Conservation (phyloP, 2,329 filamentous ascomycete genomes). For the Cytospora piceae region DNA sequence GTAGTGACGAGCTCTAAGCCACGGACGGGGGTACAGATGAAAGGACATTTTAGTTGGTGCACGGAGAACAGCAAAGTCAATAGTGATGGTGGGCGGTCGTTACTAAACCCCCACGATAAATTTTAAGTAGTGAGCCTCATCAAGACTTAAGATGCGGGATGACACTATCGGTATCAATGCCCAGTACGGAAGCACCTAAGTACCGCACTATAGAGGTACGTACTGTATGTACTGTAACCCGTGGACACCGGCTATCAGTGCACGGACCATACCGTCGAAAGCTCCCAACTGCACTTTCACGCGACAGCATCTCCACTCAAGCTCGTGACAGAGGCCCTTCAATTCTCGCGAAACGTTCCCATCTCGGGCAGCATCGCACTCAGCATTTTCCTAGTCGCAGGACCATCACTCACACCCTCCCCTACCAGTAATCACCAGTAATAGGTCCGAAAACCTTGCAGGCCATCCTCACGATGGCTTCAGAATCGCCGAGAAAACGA, state of each 20-base stretch:
- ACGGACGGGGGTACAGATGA: background rate
- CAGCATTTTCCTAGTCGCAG: background rate
- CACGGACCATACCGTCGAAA: conserved; percentile 20
- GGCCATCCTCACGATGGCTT: conserved; percentile 13
- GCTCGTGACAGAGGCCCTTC: background rate
- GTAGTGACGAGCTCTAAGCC: background rate
- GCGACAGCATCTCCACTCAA: background rate
- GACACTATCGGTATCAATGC: conserved; percentile 5
- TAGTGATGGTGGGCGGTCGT: background rate
- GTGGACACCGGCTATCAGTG: conserved; percentile 9
- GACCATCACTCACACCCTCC: background rate
- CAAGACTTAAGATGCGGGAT: background rate
- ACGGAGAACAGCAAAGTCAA: background rate
- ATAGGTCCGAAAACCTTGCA: background rate
- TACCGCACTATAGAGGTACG: background rate
- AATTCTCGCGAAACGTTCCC: background rate
- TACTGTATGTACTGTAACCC: background rate
- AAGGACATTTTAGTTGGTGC: background rate
- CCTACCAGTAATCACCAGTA: background rate
- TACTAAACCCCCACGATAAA: background rate
- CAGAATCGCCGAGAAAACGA: conserved; percentile 39
- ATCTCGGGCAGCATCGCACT: background rate
- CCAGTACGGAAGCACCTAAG: background rate
- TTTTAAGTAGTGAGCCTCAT: conserved; percentile 26
- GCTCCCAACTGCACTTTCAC: background rate